Evolutionary conservation across 352 stramenopile genomes (phyloP), one percentile per base, ranked within the genome.

Genomic region (Thraustochytrium sp.): DNA sequence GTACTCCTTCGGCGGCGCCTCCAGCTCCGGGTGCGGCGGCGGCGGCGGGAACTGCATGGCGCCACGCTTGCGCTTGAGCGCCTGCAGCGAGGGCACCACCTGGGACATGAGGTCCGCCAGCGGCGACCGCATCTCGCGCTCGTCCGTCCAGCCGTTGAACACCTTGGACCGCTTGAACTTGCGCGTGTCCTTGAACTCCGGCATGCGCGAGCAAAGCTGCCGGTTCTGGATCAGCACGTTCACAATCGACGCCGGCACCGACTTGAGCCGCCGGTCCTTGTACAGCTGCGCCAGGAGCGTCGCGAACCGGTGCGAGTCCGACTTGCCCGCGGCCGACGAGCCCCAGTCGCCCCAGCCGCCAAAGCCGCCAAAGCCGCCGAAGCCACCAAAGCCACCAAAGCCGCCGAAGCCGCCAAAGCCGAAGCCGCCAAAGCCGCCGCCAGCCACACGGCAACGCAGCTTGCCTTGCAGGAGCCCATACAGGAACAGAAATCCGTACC

Each of bases 401-500:
- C 59, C 59, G 4, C 59, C 59, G 34, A 55, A 77, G 3, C 65
- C 65, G 18, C 68, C 68, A 44, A 44, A 80, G 48, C 53, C 48
- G 53, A 44, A 63, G 34, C 68, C 53, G 4, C 62, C 8, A 26
- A 9, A 9, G 62, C 42, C 23, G 68, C 46, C 29, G 18, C 46
- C 68, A 31, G 36, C 76, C 16, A 73, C n/a, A 21, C 78, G 83
- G 59, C 78, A 86, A 31, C 56, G 59, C 51, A 87, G 65, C 42
- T 64, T 77, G 44, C 80, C 78, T 23, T 61, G 53, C 37, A 77
- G 34, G 2, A 87, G 34, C n/a, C 61, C 63, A 38, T 86, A 87
- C 21, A 87, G 40, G n/a, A 87, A 85, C 23, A 87, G 36, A 37
- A 87, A 86, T 16, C 84, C 82, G 37, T 86, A 78, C 42, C 62